A percentile compares a stretch with the other conserved stretches of the same genome.
phyloP scores from a whole-genome alignment of 1,139 yeast species.

The Wickerhamiella pararugosa region DNA sequence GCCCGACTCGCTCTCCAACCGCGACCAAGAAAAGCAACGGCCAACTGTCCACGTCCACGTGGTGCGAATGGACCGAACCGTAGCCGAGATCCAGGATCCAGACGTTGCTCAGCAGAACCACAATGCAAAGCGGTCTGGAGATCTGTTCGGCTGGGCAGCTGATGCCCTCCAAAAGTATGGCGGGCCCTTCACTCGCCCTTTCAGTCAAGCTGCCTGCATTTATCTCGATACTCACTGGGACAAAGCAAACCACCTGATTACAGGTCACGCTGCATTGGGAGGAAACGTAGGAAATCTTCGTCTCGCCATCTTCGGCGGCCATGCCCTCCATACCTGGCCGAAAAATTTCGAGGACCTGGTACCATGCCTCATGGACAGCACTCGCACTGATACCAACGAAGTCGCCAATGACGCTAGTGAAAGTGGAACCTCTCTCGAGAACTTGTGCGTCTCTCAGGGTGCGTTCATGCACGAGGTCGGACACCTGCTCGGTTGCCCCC shows the following conservation, averaged over 20 bases:
- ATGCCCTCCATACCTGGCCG: constrained; percentile 87
- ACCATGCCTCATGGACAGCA: constrained; percentile 56
- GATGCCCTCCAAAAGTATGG: constrained; percentile 48
- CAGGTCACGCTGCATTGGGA: constrained; percentile 90
- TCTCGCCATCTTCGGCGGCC: constrained; percentile 87
- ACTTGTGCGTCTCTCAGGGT: constrained; percentile 72
- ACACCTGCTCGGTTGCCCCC: constrained; percentile 81
- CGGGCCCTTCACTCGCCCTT: constrained; percentile 36
- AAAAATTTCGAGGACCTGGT: constrained; percentile 52
- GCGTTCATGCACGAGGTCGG: constrained; percentile 96
- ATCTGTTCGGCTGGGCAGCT: constrained; percentile 60
- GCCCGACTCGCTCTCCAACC: constrained; percentile 35
- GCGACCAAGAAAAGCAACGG: constrained; percentile 32
- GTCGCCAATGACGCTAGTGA: constrained; percentile 82
- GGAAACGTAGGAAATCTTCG: constrained; percentile 62
- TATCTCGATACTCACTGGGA: constrained; percentile 83
- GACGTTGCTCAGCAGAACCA: constrained; percentile 78
- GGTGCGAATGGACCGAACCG: constrained; percentile 47
- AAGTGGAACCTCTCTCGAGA: constrained; percentile 85
- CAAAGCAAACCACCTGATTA: constrained; percentile 37
- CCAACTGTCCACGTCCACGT: constrained; percentile 66
- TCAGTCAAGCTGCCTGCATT: constrained; percentile 71
- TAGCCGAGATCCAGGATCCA: constrained; percentile 59
- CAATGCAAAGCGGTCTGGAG: constrained; percentile 58
- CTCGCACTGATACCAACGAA: constrained; percentile 43